Conservation (phyloP, 2,329 filamentous ascomycete genomes). For the Diaporthe helianthi region DNA sequence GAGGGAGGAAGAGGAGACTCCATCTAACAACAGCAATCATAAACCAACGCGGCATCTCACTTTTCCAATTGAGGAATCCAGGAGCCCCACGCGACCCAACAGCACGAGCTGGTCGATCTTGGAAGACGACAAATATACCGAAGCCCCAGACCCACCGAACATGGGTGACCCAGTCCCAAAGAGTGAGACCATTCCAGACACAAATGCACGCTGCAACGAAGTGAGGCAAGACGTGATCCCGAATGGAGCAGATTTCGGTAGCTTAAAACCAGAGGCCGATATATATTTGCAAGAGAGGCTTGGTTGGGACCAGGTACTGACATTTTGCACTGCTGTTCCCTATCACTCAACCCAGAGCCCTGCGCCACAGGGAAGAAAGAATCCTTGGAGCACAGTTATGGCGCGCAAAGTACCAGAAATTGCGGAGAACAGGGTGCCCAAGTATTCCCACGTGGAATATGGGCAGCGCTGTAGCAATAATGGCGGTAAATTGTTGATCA, state of each 20-base stretch:
- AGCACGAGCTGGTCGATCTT: fast-evolving
- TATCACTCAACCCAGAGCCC: no score
- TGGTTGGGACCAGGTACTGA: neutral
- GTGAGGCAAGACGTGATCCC: neutral
- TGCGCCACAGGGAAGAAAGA: neutral
- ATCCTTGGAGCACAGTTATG: neutral
- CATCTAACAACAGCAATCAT: neutral
- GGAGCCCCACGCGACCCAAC: neutral
- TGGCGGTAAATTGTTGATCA: no score
- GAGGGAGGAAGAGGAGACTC: fast-evolving
- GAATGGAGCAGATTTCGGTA: neutral
- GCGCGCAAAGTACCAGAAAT: neutral
- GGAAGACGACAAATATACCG: fast-evolving
- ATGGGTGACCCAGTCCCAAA: neutral
- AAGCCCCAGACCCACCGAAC: neutral
- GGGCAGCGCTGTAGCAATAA: neutral
- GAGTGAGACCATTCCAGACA: no score
- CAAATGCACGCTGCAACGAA: no score
- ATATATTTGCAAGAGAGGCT: neutral
- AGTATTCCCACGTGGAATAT: fast-evolving
- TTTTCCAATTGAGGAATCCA: neutral
- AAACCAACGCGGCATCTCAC: neutral
- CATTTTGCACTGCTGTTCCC: no score
- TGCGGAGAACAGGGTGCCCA: fast-evolving
- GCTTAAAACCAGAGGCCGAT: neutral